Evolutionary conservation across 1,284 basidiomycete species (phyloP), one percentile per base, ranked within the genome.

Genomic region (Phlebopus sp.): DNA sequence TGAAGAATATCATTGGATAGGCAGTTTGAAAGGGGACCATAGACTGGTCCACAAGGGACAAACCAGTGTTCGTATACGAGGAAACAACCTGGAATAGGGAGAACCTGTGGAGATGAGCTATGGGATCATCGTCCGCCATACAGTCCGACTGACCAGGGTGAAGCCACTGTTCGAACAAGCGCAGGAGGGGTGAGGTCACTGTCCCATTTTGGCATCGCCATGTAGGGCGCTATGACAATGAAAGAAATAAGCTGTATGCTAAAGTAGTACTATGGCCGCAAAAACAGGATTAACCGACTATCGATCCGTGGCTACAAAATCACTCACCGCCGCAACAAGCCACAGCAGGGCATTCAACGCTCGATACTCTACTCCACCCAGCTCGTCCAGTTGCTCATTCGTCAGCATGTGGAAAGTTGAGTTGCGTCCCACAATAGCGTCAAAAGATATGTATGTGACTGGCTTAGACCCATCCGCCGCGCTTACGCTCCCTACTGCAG

Each of bases 281-380:
- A 21, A 9, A 4, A 29, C 6, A 5, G 23, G 15, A 31, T 29
- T 17, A 2, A 8, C 51, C 21, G 41, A 10, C 17, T 8, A 2
- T 18, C 7, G 4, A 2, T 46, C 32, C 32, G 15, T 19, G 9
- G n/a, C 5, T 2, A 21, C 7, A 11, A 9, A 3, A 10, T 38
- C 15, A 41, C 65, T 62, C 60, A 89, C 86, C 37, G 69, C 64
- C 13, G 77, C 74, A 25, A 92, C 79, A 50, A 92, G 78, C 84
- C 87, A 92, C 14, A 92, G 71, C 36, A 96, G 67, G 3, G 87
- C 76, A 50, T 85, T 86, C 47, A 97, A 69, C 1, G 89, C 92
- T n/a, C 92, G 80, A 61, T 93, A 98, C 66, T 99, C 96, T 13
- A 97, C 89, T 5, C 95, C 95, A 7, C 94, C 94, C 5, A 98